Conservation (phyloP, 129 eudicot genomes). For the Silybum marianum region DNA sequence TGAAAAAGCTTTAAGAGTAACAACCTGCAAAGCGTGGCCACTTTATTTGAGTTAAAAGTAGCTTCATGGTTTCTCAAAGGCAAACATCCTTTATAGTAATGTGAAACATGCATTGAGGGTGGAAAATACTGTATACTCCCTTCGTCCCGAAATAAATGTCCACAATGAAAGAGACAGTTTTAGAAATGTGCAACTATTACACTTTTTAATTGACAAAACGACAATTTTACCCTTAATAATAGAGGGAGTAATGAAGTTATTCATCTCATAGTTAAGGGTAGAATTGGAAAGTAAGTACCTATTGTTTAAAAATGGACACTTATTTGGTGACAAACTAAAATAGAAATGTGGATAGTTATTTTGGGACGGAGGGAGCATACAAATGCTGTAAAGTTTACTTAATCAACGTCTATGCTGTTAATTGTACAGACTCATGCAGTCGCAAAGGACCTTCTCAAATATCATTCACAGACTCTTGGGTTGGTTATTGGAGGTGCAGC, state of each 20-base stretch:
- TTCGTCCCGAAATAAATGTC: neutral
- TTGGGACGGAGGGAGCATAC: neutral
- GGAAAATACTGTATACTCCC: neutral
- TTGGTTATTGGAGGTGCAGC: constrained; percentile 84
- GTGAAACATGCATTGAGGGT: neutral
- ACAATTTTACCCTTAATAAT: neutral
- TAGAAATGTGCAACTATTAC: neutral
- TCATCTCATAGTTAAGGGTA: neutral
- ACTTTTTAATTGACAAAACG: neutral
- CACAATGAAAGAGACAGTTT: neutral
- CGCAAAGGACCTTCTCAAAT: constrained; percentile 77
- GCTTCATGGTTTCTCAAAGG: neutral
- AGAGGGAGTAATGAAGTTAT: neutral
- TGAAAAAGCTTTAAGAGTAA: neutral
- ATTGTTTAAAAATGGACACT: neutral
- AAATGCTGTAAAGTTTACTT: neutral
- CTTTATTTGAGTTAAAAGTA: neutral
- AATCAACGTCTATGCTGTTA: neutral
- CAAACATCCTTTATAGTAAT: neutral
- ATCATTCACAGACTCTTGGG: constrained; percentile 85
- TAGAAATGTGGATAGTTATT: neutral
- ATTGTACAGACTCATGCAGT: constrained; percentile 81
- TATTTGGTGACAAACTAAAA: neutral
- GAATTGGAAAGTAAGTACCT: neutral
- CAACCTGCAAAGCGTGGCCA: neutral